A percentile compares a stretch with the other conserved stretches of the same genome.
These are phyloP conservation scores for Populus hybrid DNA, from an alignment of 441 rosid species.

Conservation along the genomic window DNA sequence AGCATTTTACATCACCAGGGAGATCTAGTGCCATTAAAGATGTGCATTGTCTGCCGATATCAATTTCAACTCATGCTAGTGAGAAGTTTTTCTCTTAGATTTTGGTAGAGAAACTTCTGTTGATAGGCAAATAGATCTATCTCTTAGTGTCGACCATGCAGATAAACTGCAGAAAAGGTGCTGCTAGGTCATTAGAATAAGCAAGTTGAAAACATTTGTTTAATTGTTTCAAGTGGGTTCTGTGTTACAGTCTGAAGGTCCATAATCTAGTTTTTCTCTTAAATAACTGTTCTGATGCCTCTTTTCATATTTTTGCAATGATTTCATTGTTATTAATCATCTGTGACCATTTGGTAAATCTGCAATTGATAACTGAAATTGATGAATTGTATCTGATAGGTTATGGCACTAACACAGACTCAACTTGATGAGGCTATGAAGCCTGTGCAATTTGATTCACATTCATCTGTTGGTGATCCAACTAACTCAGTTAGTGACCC, in stretches of 20 bases:
- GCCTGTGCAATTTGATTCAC: constrained; percentile 63
- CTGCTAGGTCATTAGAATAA: neutral
- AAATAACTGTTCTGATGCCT: neutral
- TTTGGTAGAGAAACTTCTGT: neutral
- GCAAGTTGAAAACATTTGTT: neutral
- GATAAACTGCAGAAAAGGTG: neutral
- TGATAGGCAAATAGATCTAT: neutral
- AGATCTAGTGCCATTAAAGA: neutral
- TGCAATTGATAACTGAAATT: constrained; percentile 8
- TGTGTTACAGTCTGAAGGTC: neutral
- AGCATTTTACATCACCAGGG: neutral
- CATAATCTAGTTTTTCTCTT: neutral
- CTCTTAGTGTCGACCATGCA: neutral
- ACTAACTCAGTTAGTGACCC: constrained; percentile 47
- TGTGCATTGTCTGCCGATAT: neutral
- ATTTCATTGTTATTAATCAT: neutral
- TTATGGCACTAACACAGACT: constrained; percentile 76
- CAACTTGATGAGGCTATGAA: constrained; percentile 96
- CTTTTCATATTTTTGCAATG: neutral
- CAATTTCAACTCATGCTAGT: neutral
- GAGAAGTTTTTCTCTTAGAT: neutral
- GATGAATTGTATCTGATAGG: constrained; percentile 45
- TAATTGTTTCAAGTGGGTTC: neutral
- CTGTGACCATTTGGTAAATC: neutral
- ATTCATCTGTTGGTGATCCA: constrained; percentile 66